These are phyloP conservation scores for Neurospora tetraspora DNA, from an alignment of 495 filamentous ascomycete genomes.

Conservation along the genomic window DNA sequence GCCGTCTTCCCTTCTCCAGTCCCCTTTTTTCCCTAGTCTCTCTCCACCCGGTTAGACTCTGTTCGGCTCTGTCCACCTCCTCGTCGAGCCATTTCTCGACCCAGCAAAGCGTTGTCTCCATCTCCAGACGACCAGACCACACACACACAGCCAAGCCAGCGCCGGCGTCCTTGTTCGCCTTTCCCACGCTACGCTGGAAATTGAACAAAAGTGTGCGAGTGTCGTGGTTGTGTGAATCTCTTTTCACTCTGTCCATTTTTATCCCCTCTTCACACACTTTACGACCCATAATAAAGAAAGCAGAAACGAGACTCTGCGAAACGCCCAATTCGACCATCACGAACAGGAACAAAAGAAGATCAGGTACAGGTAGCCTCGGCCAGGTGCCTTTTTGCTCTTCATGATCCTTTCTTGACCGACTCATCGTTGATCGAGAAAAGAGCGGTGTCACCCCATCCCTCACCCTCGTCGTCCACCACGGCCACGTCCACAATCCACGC, in stretches of 20 bases:
- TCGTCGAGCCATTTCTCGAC: neutral
- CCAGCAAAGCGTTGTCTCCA: neutral
- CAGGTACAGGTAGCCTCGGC: neutral
- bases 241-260: neutral
- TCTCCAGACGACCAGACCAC: neutral
- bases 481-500: constrained; percentile 13
- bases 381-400: constrained; percentile 1
- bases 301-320: neutral
- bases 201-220: neutral
- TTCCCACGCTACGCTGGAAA: neutral
- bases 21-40: neutral
- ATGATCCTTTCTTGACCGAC: constrained; percentile 28
- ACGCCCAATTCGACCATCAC: neutral
- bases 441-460: constrained; percentile 26
- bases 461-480: constrained; percentile 4
- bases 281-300: neutral
- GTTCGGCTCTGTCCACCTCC: neutral
- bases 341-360: neutral
- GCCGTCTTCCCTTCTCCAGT: neutral
- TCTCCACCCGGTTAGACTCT: neutral
- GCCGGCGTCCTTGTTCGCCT: neutral
- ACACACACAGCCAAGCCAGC: neutral
- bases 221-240: neutral
- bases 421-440: constrained; percentile 21
- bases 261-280: neutral